phyloP scores from a whole-genome alignment of 495 filamentous ascomycete species.

The Xylaria curta region DNA sequence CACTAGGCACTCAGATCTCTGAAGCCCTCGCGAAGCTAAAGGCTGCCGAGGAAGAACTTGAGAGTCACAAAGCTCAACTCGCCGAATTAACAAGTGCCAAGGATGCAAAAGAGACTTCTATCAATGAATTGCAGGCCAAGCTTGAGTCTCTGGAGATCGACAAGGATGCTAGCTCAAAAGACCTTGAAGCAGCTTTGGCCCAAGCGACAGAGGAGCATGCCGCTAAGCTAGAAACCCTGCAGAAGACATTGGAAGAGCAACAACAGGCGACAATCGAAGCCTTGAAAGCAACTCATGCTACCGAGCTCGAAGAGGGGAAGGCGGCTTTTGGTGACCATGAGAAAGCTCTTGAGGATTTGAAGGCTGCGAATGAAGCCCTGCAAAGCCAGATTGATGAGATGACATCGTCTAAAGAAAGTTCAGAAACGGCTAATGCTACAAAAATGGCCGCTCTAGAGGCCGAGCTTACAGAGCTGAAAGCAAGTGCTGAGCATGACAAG shows the following conservation, averaged over 20 bases:
- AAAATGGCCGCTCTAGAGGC: constrained; percentile 48
- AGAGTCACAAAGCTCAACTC: constrained; percentile 44
- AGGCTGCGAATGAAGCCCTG: constrained; percentile 49
- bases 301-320: constrained; percentile 48
- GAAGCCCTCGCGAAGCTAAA: constrained; percentile 52
- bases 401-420: constrained; percentile 37
- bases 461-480: constrained; percentile 50
- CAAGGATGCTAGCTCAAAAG: constrained; percentile 44
- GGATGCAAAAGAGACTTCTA: constrained; percentile 47
- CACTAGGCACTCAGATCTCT: constrained; percentile 46
- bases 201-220: constrained; percentile 49
- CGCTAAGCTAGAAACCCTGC: constrained; percentile 47
- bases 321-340: constrained; percentile 42
- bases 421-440: constrained; percentile 36
- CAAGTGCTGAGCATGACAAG: constrained; percentile 47
- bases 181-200: constrained; percentile 40
- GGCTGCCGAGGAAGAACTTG: constrained; percentile 47
- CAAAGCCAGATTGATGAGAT: constrained; percentile 54
- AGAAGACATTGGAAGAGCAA: constrained; percentile 48
- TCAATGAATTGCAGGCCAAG: constrained; percentile 49
- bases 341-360: constrained; percentile 48
- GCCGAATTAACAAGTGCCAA: constrained; percentile 44
- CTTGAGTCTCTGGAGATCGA: constrained; percentile 50
- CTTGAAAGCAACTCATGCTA: constrained; percentile 49
- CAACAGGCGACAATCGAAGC: constrained; percentile 48